A percentile compares a stretch with the other conserved stretches of the same genome.
Conservation (phyloP, 768 basidiomycete genomes). For the Pisolithus microcarpus region DNA sequence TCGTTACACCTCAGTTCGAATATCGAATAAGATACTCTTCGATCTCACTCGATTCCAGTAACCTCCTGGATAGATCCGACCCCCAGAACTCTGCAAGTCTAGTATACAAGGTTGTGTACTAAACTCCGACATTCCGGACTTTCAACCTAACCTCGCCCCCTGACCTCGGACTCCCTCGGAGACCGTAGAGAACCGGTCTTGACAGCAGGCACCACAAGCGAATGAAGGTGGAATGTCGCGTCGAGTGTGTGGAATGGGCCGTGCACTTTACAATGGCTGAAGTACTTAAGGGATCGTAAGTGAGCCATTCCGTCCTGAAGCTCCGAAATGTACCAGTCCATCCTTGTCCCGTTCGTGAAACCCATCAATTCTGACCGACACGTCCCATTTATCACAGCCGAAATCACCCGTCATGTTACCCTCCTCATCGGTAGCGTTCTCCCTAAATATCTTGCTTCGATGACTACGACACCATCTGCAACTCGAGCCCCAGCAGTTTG, state of each 20-base stretch:
- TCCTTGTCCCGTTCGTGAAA: slow-evolving; percentile 12
- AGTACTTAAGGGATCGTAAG: slow-evolving; percentile 44
- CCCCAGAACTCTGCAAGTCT: no score
- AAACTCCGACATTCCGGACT: no score
- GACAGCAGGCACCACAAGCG: slow-evolving; percentile 10
- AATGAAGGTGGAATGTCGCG: slow-evolving; percentile 59
- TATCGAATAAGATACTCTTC: no score
- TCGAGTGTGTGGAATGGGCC: slow-evolving; percentile 63
- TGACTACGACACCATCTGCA: slow-evolving; percentile 4
- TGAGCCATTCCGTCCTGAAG: slow-evolving; percentile 22
- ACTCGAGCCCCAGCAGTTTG: slow-evolving; percentile 10
- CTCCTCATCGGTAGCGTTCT: slow-evolving; percentile 21
- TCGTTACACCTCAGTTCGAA: no score
- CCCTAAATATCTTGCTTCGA: slow-evolving; percentile 13
- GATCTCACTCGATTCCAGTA: no score
- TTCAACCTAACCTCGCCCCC: no score
- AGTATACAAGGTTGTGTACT: no score
- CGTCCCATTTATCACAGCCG: slow-evolving; percentile 10
- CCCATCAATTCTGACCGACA: slow-evolving; percentile 10
- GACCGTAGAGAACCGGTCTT: no score
- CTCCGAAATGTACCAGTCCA: slow-evolving; percentile 24
- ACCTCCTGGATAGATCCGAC: no score
- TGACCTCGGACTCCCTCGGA: no score
- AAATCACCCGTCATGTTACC: slow-evolving; percentile 24
- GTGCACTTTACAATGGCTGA: slow-evolving; percentile 75